A percentile compares a stretch with the other conserved stretches of the same genome.
These are phyloP conservation scores for Fusarium nanum DNA, from an alignment of 2,329 filamentous ascomycete genomes.

Conservation along the genomic window DNA sequence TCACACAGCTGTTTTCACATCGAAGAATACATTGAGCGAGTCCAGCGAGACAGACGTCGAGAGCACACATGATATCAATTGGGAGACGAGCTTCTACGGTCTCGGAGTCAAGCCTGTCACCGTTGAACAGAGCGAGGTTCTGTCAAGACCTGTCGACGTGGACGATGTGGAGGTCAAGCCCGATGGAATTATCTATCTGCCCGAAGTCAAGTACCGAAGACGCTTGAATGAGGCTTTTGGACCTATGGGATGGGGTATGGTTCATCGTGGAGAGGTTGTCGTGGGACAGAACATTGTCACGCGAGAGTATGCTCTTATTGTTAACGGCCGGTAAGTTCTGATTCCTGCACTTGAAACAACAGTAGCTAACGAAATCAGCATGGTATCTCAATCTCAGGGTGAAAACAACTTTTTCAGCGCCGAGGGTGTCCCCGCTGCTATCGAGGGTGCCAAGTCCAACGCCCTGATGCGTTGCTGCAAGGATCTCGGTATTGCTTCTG, in stretches of 20 bases:
- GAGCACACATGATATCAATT: constrained; percentile 66
- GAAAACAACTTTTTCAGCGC: constrained; percentile 94
- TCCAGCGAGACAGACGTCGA: constrained; percentile 20
- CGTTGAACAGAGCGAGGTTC: constrained; percentile 73
- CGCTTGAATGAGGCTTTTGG: constrained; percentile 93
- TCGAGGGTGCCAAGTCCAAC: constrained; percentile 97
- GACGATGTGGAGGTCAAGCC: constrained; percentile 96
- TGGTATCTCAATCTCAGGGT: constrained; percentile 91
- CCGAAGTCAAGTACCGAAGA: constrained; percentile 96
- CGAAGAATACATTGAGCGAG: constrained; percentile 24
- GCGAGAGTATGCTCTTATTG: constrained; percentile 92
- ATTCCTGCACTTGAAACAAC: not conserved
- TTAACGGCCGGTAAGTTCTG: constrained; percentile 79
- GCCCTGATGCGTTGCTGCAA: constrained; percentile 99
- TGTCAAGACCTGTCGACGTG: constrained; percentile 73
- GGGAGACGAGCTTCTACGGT: constrained; percentile 86
- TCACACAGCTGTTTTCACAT: constrained; percentile 13
- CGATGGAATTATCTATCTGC: constrained; percentile 94
- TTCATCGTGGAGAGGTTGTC: constrained; percentile 85
- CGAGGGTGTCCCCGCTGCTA: constrained; percentile 91
- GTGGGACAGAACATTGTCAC: constrained; percentile 86
- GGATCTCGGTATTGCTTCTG: constrained; percentile 92
- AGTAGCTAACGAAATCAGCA: constrained; percentile 61
- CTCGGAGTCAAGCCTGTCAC: constrained; percentile 78
- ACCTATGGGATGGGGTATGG: constrained; percentile 94